Conservation (phyloP, 129 eudicot genomes). For the Pseudognaphalium luteoalbum region DNA sequence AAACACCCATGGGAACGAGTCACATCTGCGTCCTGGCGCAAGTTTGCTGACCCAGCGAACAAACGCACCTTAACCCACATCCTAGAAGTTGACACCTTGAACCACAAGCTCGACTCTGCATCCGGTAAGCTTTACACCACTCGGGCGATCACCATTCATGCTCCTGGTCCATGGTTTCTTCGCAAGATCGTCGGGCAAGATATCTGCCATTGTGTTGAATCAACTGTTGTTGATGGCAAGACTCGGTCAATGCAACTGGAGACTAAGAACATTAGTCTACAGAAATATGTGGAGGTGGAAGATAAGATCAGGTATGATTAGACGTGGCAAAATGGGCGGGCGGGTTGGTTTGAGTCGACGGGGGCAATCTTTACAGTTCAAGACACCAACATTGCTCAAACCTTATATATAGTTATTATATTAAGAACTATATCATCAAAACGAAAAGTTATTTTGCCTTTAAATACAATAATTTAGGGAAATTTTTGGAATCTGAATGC, state of each 20-base stretch:
- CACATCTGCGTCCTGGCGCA: slow-evolving; percentile 93
- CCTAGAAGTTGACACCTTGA: slow-evolving; percentile 87
- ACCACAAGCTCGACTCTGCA: slow-evolving; percentile 69
- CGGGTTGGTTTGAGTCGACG: neutral
- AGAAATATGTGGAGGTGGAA: slow-evolving; percentile 92
- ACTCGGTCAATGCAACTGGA: slow-evolving; percentile 88
- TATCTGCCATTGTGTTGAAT: slow-evolving; percentile 94
- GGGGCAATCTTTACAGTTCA: neutral
- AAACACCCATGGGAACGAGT: slow-evolving; percentile 93
- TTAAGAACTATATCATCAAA: too few species aligned
- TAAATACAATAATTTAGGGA: too few species aligned
- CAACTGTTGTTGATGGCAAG: slow-evolving; percentile 83
- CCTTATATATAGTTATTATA: too few species aligned
- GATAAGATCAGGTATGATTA: slow-evolving; percentile 80
- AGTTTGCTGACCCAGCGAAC: slow-evolving; percentile 95
- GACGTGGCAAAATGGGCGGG: neutral
- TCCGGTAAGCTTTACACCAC: slow-evolving; percentile 80
- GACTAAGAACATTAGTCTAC: slow-evolving; percentile 83
- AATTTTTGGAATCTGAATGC: neutral
- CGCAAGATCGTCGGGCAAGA: slow-evolving; percentile 90
- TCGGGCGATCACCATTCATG: slow-evolving; percentile 85
- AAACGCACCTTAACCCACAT: slow-evolving; percentile 85
- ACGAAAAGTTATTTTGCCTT: too few species aligned
- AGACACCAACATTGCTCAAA: too few species aligned
- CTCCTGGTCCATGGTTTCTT: slow-evolving; percentile 99